Percentiles rank a stretch among this genome's conserved stretches.
Evolutionary conservation across 1,284 basidiomycete species (phyloP).

Genomic region (Ustilago hordei): DNA sequence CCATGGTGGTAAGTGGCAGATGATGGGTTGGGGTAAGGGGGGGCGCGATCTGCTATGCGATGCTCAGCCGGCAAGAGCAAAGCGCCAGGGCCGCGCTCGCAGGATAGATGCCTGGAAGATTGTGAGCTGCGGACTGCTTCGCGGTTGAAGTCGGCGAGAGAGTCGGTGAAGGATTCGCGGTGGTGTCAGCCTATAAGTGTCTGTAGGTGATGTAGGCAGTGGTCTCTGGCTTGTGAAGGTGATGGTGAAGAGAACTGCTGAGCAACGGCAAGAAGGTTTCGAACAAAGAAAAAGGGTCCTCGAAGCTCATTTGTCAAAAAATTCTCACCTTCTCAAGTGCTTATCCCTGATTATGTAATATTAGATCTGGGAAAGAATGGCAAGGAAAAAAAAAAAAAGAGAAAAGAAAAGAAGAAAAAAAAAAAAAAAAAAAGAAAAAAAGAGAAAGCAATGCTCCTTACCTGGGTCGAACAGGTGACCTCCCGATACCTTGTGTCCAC

Average conservation of each 20-base stretch:
- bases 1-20: conserved; percentile 28
- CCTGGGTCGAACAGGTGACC: conserved; percentile 55
- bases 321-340: conserved; percentile 6
- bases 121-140: neutral
- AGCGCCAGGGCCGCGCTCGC: conserved; percentile 18
- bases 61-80: conserved; percentile 13
- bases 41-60: neutral
- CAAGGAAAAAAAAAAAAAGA: conserved; percentile 5
- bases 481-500: conserved; percentile 28
- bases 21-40: neutral
- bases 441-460: conserved; percentile 43
- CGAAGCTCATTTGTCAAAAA: conserved; percentile 6
- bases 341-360: conserved; percentile 14
- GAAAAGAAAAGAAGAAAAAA: conserved; percentile 8
- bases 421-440: conserved; percentile 1
- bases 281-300: conserved; percentile 9
- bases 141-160: neutral
- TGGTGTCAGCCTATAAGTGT: neutral
- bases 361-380: neutral
- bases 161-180: neutral
- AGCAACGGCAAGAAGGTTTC: neutral
- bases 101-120: neutral
- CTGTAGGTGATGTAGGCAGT: neutral
- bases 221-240: neutral
- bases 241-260: neutral